Base-by-base conservation (phyloP, 2,329 filamentous ascomycete species). In the Sporothrix humicola region DNA sequence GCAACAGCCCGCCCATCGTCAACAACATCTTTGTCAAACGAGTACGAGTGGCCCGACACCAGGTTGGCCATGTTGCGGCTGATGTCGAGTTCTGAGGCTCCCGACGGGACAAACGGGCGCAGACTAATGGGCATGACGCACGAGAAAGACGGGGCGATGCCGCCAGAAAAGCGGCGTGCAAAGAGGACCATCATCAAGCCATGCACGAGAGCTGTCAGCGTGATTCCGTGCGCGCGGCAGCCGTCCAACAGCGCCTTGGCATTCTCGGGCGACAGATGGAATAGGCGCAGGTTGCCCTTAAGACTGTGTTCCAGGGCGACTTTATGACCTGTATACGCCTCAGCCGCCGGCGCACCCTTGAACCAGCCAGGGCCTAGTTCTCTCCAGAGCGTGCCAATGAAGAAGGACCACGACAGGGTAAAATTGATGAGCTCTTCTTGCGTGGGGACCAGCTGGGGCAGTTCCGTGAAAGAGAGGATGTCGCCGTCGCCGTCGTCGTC, bases 121-220 rank as follows among this genome's bases (percentile, higher is more conserved):
- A 87, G 80, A 42, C 82, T 83, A 71, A 87, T 84, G 71, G 85
- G 83, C 0, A 84, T 87, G 23, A 75, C 77, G 42, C 80, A 79
- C 13, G 76, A 73, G 73, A 88, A 85, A 1, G 79, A 78, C 0
- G 77, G 73, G 0, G 81, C 82, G 4, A 79, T 76, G 0, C 76
- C 71, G 6, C 79, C 76, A 0, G 83, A 80, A 2, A 87, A 76
- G 3, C 79, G 82, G 0, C 75, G 77, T 4, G 83, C 78, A 5
- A 87, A 78, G 1, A 85, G 84, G 8, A 79, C 78, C 5, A 85
- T 79, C 4, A 83, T 77, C 0, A 89, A 79, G 2, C 81, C 83
- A 48, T 88, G 84, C 0, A 89, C 69, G 8, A 89, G 80, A 0
- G 82, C 82, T 0, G 87, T 89, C 7, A 89, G 77, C 2, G 86